A percentile compares a stretch with the other conserved stretches of the same genome.
Conservation (phyloP, 2,329 filamentous ascomycete species). For the Nemania sp. region DNA sequence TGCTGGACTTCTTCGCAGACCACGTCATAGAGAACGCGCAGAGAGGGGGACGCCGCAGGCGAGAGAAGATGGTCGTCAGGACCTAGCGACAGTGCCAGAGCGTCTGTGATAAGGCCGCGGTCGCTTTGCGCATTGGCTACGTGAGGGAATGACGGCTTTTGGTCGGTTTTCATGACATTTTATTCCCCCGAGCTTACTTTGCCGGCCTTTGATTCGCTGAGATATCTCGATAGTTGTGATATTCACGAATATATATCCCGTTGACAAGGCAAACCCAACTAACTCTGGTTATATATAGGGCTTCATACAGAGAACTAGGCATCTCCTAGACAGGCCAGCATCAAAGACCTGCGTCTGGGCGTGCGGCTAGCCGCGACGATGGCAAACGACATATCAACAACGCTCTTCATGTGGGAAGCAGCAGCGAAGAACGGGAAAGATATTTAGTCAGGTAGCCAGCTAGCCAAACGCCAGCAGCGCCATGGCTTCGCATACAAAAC, state of each 20-base stretch:
- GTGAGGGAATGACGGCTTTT: slow-evolving; percentile 3
- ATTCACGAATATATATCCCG: not conserved
- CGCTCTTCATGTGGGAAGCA: slow-evolving; percentile 16
- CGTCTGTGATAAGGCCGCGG: slow-evolving; percentile 10
- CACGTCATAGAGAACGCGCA: not conserved
- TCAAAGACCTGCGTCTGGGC: slow-evolving; percentile 17
- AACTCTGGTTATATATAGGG: slow-evolving; percentile 2
- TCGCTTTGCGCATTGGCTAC: slow-evolving; percentile 16
- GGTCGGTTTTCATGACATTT: too few species aligned
- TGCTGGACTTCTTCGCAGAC: slow-evolving; percentile 15
- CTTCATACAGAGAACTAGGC: slow-evolving; percentile 13
- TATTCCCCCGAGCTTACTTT: too few species aligned
- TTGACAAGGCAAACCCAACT: not conserved
- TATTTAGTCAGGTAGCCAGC: not conserved
- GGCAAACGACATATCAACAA: slow-evolving; percentile 10
- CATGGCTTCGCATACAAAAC: slow-evolving; percentile 1
- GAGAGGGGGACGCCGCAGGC: not conserved
- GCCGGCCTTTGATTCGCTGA: too few species aligned
- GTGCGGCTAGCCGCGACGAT: slow-evolving; percentile 4
- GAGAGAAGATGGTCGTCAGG: not conserved
- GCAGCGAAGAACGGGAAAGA: not conserved
- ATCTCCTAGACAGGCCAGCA: slow-evolving; percentile 17
- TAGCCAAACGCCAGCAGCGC: slow-evolving; percentile 8
- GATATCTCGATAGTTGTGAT: too few species aligned
- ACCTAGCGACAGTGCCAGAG: slow-evolving; percentile 14